phyloP scores from a whole-genome alignment of 805 yeast species.

The Saccharomycopsis selenospora region DNA sequence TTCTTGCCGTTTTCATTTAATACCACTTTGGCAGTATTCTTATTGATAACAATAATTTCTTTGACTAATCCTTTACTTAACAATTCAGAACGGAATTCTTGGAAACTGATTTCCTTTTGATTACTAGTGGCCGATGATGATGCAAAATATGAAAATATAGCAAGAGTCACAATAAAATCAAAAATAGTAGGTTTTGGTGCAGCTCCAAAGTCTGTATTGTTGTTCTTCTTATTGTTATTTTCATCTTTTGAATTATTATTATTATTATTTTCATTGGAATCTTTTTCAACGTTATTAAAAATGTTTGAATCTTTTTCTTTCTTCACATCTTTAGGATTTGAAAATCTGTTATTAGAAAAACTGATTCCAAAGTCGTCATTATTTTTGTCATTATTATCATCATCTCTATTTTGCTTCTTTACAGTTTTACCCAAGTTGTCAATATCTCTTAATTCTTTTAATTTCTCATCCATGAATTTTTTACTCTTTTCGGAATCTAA shows the following conservation, averaged over 20 bases:
- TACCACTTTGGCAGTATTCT: constrained; percentile 63
- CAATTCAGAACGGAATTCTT: constrained; percentile 73
- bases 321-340: too few relatives aligned
- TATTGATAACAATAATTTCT: constrained; percentile 68
- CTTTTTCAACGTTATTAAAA: too few relatives aligned
- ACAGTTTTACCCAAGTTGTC: constrained; percentile 9
- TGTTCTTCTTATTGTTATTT: constrained; percentile 2
- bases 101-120: constrained; percentile 73
- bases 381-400: not conserved
- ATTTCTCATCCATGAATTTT: constrained; percentile 6
- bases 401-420: constrained; percentile 1
- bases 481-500: constrained; percentile 1
- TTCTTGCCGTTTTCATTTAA: constrained; percentile 54
- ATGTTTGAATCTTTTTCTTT: not conserved
- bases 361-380: not conserved
- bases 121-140: constrained; percentile 8
- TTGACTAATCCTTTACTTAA: constrained; percentile 74
- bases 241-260: not conserved
- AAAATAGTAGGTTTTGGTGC: constrained; percentile 15
- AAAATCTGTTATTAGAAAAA: not conserved
- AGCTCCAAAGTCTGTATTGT: not conserved
- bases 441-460: constrained; percentile 5
- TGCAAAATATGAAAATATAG: constrained; percentile 4
- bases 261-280: not conserved
- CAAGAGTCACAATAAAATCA: constrained; percentile 14